Evolutionary conservation across 2,329 filamentous ascomycete species (phyloP).

Genomic region (Aureobasidium pullulans): DNA sequence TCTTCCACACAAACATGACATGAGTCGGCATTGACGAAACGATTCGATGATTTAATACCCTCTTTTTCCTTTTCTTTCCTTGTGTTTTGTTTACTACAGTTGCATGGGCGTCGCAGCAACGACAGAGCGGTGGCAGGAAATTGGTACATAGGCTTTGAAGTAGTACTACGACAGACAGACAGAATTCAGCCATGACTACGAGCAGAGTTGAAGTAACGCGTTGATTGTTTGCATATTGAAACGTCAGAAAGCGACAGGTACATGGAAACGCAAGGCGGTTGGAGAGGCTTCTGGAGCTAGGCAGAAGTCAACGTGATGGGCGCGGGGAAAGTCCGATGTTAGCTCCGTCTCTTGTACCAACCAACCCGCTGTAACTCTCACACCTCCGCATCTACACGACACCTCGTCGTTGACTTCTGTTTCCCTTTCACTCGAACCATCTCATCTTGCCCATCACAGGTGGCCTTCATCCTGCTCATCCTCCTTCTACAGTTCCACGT

Average conservation of each 20-base stretch:
- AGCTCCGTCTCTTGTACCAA: not conserved
- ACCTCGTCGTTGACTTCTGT: not conserved
- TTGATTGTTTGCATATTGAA: not conserved
- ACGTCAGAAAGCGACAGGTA: not conserved
- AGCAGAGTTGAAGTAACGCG: not conserved
- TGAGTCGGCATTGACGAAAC: too few relatives aligned
- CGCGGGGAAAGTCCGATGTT: not conserved
- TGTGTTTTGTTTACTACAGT: too few relatives aligned
- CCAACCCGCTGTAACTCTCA: not conserved
- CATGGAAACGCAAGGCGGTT: not conserved
- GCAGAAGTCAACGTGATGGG: not conserved
- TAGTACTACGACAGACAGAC: not conserved
- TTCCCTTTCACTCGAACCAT: not conserved
- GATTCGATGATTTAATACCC: not conserved
- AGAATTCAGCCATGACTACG: too few relatives aligned
- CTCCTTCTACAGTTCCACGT: not conserved
- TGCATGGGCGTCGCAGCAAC: not conserved
- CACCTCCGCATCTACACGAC: constrained; percentile 5
- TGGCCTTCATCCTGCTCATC: not conserved
- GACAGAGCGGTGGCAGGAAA: not conserved
- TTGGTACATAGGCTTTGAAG: not conserved
- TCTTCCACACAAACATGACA: too few relatives aligned
- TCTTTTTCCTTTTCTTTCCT: not conserved
- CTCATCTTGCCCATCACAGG: not conserved
- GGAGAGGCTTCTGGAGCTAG: not conserved